Percentiles rank a stretch among this genome's conserved stretches.
These are phyloP conservation scores for Fusarium camptoceras DNA, from an alignment of 2,329 filamentous ascomycete species.

Conservation along the genomic window DNA sequence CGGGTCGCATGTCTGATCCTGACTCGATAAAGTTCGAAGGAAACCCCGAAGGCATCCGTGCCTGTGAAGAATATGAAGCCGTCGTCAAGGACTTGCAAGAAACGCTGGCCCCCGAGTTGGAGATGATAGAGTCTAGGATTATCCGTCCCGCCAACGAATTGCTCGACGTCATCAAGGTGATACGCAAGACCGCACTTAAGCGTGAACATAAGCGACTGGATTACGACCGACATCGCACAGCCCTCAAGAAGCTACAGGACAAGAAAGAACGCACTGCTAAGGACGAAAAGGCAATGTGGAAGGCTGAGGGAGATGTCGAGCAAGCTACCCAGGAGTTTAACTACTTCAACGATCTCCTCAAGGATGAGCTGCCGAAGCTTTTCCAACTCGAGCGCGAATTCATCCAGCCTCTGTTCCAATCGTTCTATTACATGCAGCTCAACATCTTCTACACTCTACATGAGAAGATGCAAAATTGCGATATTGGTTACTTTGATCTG, in stretches of 20 bases:
- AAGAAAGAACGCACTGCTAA: conserved; percentile 97
- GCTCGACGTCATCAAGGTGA: conserved; percentile 93
- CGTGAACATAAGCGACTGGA: conserved; percentile 98
- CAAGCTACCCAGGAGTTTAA: conserved; percentile 95
- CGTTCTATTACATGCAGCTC: conserved; percentile 99
- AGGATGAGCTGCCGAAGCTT: conserved; percentile 93
- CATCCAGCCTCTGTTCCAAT: conserved; percentile 96
- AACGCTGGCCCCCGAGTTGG: conserved; percentile 88
- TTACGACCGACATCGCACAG: conserved; percentile 86
- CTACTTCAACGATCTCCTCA: conserved; percentile 97
- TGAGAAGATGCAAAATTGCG: conserved; percentile 96
- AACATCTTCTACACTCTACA: conserved; percentile 99
- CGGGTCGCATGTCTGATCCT: conserved; percentile 93
- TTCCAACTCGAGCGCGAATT: conserved; percentile 93
- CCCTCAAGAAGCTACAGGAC: conserved; percentile 93
- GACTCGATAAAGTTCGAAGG: conserved; percentile 83
- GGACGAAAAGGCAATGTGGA: conserved; percentile 97
- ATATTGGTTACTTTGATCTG: conserved; percentile 98
- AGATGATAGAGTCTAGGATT: conserved; percentile 95
- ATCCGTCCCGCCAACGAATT: conserved; percentile 94
- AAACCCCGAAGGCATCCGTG: conserved; percentile 91
- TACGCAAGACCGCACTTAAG: conserved; percentile 88
- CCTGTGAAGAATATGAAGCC: conserved; percentile 95
- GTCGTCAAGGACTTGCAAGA: conserved; percentile 92
- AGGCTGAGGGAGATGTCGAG: conserved; percentile 91